phyloP scores from a whole-genome alignment of 345 rosid species.

The Euphorbia lathyris region DNA sequence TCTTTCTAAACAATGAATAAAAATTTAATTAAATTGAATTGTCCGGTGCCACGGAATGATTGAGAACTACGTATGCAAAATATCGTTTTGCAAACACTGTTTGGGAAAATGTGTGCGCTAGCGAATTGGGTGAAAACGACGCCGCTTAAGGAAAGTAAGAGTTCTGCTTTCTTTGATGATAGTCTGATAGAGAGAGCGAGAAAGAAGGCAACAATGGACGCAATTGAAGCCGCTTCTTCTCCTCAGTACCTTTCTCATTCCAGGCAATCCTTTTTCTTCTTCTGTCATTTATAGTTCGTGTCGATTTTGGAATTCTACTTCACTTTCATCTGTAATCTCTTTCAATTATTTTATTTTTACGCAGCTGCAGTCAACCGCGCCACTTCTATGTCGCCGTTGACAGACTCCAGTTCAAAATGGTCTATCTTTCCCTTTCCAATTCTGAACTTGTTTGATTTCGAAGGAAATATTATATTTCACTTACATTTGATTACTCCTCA shows the following conservation, averaged over 20 bases:
- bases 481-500: not conserved
- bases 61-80: too few relatives aligned
- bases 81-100: too few relatives aligned
- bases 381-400: constrained; percentile 92
- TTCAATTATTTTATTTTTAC: not conserved
- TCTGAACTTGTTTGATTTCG: not conserved
- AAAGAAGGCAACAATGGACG: constrained; percentile 16
- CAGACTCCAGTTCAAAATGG: constrained; percentile 83
- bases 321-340: not conserved
- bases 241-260: constrained; percentile 36
- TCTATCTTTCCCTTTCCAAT: constrained; percentile 10
- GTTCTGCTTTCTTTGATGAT: too few relatives aligned
- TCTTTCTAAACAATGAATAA: too few relatives aligned
- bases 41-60: too few relatives aligned
- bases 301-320: not conserved
- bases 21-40: too few relatives aligned
- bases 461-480: not conserved
- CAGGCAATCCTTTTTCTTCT: constrained; percentile 14
- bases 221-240: constrained; percentile 41
- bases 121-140: too few relatives aligned
- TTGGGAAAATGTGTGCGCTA: too few relatives aligned
- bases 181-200: too few relatives aligned
- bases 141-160: too few relatives aligned
- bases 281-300: not conserved
- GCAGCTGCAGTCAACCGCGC: constrained; percentile 50